Evolutionary conservation across 768 basidiomycete genomes (phyloP), one percentile per base, ranked within the genome.

Genomic region (Hortiboletus campestris): DNA sequence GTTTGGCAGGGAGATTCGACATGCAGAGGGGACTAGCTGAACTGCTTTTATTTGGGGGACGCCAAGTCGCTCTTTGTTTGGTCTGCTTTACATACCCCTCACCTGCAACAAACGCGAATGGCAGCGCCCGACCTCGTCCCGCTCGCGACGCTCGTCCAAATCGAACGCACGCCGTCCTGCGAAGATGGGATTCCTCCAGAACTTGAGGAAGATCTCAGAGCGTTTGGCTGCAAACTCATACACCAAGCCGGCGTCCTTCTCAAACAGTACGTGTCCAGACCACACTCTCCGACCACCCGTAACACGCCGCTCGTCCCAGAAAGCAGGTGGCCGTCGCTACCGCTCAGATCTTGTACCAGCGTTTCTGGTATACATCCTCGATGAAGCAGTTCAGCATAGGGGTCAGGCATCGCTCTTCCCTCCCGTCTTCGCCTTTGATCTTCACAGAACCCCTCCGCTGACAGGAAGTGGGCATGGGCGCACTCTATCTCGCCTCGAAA

Each of bases 251-350:
- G 97, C 34, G 81, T 94, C 42, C 79, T 98, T 53, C 78, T 98
- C 62, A 86, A 88, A 69, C 89, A 96, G 96, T 97, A 66, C 64
- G 88, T 72, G 35, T 28, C 41, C 13, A 36, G 22, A 38, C 29
- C 39, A 11, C 35, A n/a, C 14, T 16, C 29, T n/a, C 58, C 46
- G 45, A 48, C 22, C 42, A 29, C 43, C 35, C 53, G 39, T 64
- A 25, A 64, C 47, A 20, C 51, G 45, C 35, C 31, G 36, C 42
- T 19, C 47, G 25, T 29, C 11, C 59, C 71, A 91, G 89, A 73
- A 97, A 98, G 61, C 97, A 99, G 69, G 95, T 97, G 29, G 95
- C 95, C 14, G 90, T 98, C 50, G 94, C 97, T 7, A 92, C 95
- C 1, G 97, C 97, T 0, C 95, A 98, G 69, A 92, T 98, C 32